These are phyloP conservation scores for Novymonas esmeraldas DNA, from an alignment of 208 protist genomes.

Conservation along the genomic window DNA sequence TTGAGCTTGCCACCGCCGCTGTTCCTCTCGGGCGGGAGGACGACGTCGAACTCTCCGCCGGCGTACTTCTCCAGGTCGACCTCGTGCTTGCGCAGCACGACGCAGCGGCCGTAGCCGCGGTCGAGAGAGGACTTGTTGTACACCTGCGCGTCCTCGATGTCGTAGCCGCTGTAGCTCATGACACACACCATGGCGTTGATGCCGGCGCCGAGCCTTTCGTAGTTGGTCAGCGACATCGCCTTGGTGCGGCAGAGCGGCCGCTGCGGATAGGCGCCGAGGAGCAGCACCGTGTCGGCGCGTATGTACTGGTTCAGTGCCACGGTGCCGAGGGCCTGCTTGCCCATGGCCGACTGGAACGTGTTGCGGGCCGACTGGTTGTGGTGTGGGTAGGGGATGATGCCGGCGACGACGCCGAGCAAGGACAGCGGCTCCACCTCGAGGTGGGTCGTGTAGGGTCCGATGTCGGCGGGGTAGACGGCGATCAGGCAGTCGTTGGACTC, in stretches of 20 bases:
- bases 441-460: slow-evolving; percentile 92
- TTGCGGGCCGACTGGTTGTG: slow-evolving; percentile 99
- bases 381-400: slow-evolving; percentile 99
- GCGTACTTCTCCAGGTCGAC: slow-evolving; percentile 70
- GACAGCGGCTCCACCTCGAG: slow-evolving; percentile 93
- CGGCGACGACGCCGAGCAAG: slow-evolving; percentile 92
- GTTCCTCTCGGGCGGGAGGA: slow-evolving; percentile 76
- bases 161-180: slow-evolving; percentile 99
- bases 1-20: slow-evolving; percentile 45
- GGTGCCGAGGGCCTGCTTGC: slow-evolving; percentile 98
- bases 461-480: slow-evolving; percentile 92
- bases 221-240: slow-evolving; percentile 96
- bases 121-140: slow-evolving; percentile 98
- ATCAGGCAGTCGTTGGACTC: slow-evolving; percentile 98
- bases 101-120: slow-evolving; percentile 97
- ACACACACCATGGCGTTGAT: slow-evolving; percentile 99
- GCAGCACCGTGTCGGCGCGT: slow-evolving; percentile 98
- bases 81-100: slow-evolving; percentile 92
- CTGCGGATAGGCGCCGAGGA: slow-evolving; percentile 98
- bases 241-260: slow-evolving; percentile 96
- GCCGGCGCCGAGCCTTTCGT: slow-evolving; percentile 98
- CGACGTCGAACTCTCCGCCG: slow-evolving; percentile 70
- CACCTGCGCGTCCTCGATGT: slow-evolving; percentile 99
- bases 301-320: slow-evolving; percentile 96
- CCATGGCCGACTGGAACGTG: slow-evolving; percentile 99